phyloP scores from a whole-genome alignment of 2,329 filamentous ascomycete genomes.

The Mariannaea elegans region DNA sequence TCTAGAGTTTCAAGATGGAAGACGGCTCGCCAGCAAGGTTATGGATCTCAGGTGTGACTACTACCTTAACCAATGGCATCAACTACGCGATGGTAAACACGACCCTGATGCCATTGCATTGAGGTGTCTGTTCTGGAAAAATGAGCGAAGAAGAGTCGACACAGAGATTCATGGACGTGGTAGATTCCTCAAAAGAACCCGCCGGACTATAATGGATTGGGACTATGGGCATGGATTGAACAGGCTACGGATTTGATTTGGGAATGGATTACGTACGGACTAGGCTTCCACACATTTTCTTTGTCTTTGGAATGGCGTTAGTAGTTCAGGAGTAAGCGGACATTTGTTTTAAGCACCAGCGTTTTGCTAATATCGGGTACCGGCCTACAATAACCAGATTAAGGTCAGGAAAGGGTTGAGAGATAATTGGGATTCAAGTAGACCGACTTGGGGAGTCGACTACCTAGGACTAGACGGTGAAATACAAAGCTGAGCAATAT shows the following conservation, averaged over 20 bases:
- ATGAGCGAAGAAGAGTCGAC: constrained; percentile 2
- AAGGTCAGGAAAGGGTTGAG: neutral
- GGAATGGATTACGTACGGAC: constrained; percentile 14
- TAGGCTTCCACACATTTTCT: constrained; percentile 7
- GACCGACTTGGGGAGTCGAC: constrained; percentile 22
- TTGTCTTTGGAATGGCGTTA: constrained; percentile 6
- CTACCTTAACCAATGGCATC: neutral
- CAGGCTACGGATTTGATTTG: constrained; percentile 14
- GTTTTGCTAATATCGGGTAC: constrained; percentile 19
- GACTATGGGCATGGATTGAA: constrained; percentile 2
- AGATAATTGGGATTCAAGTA: constrained; percentile 20
- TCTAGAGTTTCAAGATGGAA: neutral
- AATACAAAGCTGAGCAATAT: constrained; percentile 4
- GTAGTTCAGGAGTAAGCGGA: constrained; percentile 9
- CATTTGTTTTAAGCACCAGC: constrained; percentile 13
- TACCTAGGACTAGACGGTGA: constrained; percentile 1
- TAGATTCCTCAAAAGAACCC: neutral
- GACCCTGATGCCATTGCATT: neutral
- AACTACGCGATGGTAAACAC: neutral
- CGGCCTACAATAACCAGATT: neutral
- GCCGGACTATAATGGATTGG: constrained; percentile 9
- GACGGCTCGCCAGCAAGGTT: neutral
- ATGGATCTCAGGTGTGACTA: neutral
- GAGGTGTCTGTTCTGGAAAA: neutral
- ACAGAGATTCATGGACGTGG: neutral